Evolutionary conservation across 139 green algal genomes (phyloP), one percentile per base, ranked within the genome.

Genomic region (Micractinium sp.): DNA sequence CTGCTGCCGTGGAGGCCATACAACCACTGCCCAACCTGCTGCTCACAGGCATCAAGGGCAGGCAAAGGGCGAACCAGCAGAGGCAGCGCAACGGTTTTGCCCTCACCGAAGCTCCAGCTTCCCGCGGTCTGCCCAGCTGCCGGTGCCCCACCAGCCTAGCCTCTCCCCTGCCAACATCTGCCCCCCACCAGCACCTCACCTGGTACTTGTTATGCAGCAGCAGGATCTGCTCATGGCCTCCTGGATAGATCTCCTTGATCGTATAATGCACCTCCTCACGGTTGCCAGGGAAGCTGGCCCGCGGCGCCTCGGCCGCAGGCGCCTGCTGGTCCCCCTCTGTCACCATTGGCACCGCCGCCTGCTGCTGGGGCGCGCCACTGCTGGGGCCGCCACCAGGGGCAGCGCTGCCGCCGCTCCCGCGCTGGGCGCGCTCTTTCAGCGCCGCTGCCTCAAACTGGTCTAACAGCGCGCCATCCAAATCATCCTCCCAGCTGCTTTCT

Each of bases 181-280:
- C 71, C 85, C n/a, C n/a, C 12, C 41, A 14, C 36, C 14, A 38
- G 23, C 36, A 27, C 13, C 86, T 3, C 71, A 94, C 92, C 90
- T 92, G 92, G 81, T 91, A 92, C 35, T 92, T 91, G 82, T 94
- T 95, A 61, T 91, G 85, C 88, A 94, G 91, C 31, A 85, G 90
- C 82, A 96, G 78, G 25, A 89, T 27, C 89, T 92, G 93, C 47
- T 93, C 87, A 41, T 82, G 56, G 0, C 33, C 15, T 0, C 2
- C 4, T 0, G 84, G 18, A 1, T 83, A 60, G 2, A 94, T 90
- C 82, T 95, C 89, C 36, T 90, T 69, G 31, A 96, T 92, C 14
- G 87, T 39, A 77, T 95, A 91, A 29, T 91, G 90, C 69, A 95
- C 88, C 38, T 93, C 86, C 53, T 87, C 82, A 1, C 81, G 73